phyloP scores from a whole-genome alignment of 2,329 filamentous ascomycete genomes.

The Bipolaris bicolor region DNA sequence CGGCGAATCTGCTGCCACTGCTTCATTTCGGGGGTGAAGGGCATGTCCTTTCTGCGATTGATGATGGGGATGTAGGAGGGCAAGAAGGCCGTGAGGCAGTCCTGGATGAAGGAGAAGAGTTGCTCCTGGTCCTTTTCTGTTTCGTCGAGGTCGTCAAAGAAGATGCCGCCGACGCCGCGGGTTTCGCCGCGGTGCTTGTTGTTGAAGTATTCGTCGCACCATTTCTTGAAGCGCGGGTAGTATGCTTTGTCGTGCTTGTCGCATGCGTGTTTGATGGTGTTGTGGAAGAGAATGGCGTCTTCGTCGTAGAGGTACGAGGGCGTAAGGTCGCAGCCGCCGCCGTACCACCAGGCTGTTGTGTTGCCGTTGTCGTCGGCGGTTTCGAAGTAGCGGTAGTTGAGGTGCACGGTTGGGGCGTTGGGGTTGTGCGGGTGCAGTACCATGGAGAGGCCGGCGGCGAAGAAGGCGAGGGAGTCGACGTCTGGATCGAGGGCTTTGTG shows the following conservation, averaged over 20 bases:
- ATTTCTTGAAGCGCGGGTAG: constrained; percentile 94
- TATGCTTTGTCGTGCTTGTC: constrained; percentile 92
- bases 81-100: constrained; percentile 83
- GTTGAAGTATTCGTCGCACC: constrained; percentile 98
- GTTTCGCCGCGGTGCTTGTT: constrained; percentile 89
- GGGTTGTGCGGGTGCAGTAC: constrained; percentile 94
- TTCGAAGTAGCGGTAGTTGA: constrained; percentile 99
- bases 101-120: constrained; percentile 86
- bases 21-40: constrained; percentile 84
- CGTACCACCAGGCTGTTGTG: constrained; percentile 95
- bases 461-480: constrained; percentile 88
- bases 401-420: constrained; percentile 95
- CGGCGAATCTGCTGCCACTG: constrained; percentile 94
- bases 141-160: constrained; percentile 96
- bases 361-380: constrained; percentile 83
- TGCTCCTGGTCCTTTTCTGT: constrained; percentile 85
- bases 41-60: constrained; percentile 87
- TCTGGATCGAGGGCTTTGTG: constrained; percentile 86
- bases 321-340: constrained; percentile 91
- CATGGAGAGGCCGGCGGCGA: constrained; percentile 89
- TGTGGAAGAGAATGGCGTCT: constrained; percentile 96
- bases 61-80: constrained; percentile 92
- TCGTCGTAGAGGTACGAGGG: constrained; percentile 95
- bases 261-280: constrained; percentile 88
- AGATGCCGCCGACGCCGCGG: constrained; percentile 92